These are phyloP conservation scores for Coemansia javaensis DNA, from an alignment of 192 early-diverging fungal species.

Conservation along the genomic window DNA sequence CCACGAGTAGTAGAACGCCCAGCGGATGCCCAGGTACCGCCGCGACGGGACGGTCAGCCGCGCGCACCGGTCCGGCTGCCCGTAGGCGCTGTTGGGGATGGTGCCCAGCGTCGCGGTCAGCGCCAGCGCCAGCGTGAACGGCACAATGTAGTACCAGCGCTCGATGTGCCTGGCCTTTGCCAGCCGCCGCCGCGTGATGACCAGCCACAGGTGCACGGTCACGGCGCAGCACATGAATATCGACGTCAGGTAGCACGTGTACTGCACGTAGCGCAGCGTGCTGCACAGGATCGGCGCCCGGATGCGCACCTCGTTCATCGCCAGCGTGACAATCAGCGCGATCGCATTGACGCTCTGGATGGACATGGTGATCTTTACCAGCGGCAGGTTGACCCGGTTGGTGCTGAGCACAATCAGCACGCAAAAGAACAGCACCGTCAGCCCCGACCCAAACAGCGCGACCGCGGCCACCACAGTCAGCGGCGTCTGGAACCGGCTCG, in stretches of 20 bases:
- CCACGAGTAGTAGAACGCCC: constrained; percentile 47
- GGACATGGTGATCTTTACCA: constrained; percentile 39
- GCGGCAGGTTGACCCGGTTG: constrained; percentile 32
- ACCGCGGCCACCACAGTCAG: constrained; percentile 9
- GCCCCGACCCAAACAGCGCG: constrained; percentile 23
- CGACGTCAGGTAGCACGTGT: constrained; percentile 42
- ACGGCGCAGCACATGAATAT: constrained; percentile 46
- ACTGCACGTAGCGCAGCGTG: constrained; percentile 34
- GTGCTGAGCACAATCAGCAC: constrained; percentile 30
- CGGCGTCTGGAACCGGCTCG: not conserved
- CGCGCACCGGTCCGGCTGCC: constrained; percentile 17
- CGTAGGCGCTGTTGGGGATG: constrained; percentile 36
- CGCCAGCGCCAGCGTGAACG: constrained; percentile 22
- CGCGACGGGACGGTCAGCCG: constrained; percentile 9
- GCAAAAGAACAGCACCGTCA: constrained; percentile 25
- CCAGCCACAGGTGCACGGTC: constrained; percentile 44
- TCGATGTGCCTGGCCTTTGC: constrained; percentile 29
- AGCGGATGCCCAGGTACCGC: constrained; percentile 30
- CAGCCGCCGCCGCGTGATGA: constrained; percentile 41
- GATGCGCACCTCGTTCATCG: constrained; percentile 21
- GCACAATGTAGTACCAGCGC: constrained; percentile 49
- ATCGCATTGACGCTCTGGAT: constrained; percentile 41
- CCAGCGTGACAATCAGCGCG: constrained; percentile 28
- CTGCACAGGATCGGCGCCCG: constrained; percentile 25
- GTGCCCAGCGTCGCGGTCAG: constrained; percentile 23